phyloP scores from a whole-genome alignment of 1,139 yeast species.

The Candida sp. region DNA sequence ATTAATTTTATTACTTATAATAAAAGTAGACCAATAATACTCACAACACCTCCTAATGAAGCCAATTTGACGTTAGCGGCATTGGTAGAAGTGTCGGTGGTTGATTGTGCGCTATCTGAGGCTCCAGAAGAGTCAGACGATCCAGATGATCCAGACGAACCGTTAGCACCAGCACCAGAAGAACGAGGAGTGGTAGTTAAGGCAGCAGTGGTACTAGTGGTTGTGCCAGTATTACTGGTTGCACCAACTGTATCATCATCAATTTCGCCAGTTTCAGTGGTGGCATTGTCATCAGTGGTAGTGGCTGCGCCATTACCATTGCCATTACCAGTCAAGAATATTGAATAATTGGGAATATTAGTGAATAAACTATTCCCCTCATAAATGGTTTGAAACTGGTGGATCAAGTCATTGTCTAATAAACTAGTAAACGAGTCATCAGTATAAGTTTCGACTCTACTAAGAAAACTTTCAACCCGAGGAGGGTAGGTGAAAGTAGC shows the following conservation, averaged over 20 bases:
- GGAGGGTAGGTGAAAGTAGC: background rate
- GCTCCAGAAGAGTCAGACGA: too few species aligned
- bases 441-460: background rate
- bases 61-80: background rate
- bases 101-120: background rate
- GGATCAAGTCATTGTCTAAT: background rate
- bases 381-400: background rate
- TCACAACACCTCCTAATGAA: background rate
- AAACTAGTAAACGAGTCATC: background rate
- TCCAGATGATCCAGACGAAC: too few species aligned
- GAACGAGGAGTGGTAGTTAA: too few species aligned
- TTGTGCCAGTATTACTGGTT: background rate
- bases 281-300: background rate
- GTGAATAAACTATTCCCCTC: background rate
- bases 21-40: background rate
- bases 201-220: too few species aligned
- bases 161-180: too few species aligned
- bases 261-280: background rate
- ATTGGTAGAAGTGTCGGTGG: background rate
- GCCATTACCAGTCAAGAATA: too few species aligned
- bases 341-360: background rate
- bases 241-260: background rate
- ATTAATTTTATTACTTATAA: too few species aligned
- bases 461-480: background rate
- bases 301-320: background rate